Conservation (phyloP, 495 filamentous ascomycete genomes). For the Aspergillus baeticus region DNA sequence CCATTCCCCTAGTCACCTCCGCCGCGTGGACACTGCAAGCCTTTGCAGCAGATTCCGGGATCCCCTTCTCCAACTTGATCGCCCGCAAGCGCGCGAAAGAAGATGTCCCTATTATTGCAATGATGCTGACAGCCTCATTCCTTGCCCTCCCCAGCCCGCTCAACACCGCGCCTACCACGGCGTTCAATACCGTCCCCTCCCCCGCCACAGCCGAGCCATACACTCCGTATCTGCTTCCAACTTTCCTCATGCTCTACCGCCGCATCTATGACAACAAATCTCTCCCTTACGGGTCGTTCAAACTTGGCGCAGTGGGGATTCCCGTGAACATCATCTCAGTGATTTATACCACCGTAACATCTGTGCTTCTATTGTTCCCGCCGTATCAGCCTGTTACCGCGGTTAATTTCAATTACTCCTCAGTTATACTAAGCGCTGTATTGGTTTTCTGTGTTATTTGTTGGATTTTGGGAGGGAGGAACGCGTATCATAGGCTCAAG, state of each 20-base stretch:
- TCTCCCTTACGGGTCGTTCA: conserved; percentile 14
- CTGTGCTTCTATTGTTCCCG: conserved; percentile 42
- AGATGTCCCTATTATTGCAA: no score
- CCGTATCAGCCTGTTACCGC: conserved; percentile 28
- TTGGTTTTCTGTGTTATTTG: conserved; percentile 1
- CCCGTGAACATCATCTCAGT: conserved; percentile 41
- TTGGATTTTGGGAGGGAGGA: conserved; percentile 1
- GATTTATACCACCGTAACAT: conserved; percentile 31
- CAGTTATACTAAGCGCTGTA: conserved; percentile 4
- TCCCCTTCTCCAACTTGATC: no score
- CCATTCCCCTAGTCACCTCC: conserved; percentile 3
- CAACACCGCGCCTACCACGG: conserved; percentile 54
- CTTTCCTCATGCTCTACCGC: conserved; percentile 30
- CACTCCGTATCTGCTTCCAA: conserved; percentile 41
- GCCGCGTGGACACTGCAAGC: background rate
- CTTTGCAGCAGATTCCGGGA: no score
- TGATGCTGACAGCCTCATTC: background rate
- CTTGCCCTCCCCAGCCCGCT: conserved; percentile 34
- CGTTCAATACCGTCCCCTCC: conserved; percentile 56
- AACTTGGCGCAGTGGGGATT: no score
- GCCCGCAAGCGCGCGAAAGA: no score
- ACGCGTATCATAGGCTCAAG: no score
- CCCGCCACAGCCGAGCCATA: conserved; percentile 40
- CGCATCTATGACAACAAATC: conserved; percentile 10
- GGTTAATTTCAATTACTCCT: conserved; percentile 38